These are phyloP conservation scores for Nicotiana tabacum DNA, from an alignment of 257 asterid genomes.

Conservation along the genomic window DNA sequence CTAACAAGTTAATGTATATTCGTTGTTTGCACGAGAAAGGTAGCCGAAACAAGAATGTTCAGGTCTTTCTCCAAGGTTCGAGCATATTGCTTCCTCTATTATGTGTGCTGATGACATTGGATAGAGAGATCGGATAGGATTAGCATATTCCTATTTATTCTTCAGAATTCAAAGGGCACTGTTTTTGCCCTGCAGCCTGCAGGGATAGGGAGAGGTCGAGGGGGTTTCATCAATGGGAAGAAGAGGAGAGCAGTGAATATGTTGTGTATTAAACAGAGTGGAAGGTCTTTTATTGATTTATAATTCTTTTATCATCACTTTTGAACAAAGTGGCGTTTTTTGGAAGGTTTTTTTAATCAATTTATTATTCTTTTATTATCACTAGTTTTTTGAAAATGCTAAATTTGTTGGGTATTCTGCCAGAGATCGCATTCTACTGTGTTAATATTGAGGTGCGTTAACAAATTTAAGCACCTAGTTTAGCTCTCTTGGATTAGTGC, in stretches of 20 bases:
- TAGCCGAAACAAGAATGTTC: not conserved
- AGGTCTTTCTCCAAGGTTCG: not conserved
- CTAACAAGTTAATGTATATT: conserved; percentile 35
- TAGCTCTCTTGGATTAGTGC: conserved; percentile 4
- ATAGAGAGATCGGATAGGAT: conserved; percentile 3
- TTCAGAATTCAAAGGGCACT: not conserved
- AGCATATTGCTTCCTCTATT: not conserved
- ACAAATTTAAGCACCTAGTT: conserved; percentile 3
- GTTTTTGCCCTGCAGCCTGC: conserved; percentile 7
- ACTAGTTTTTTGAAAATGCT: not conserved
- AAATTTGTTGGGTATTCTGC: not conserved
- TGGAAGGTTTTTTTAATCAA: not conserved
- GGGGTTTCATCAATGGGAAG: not conserved
- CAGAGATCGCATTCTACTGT: not conserved
- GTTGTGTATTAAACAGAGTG: not conserved
- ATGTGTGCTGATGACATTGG: not conserved
- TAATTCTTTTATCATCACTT: not conserved
- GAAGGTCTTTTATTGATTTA: not conserved
- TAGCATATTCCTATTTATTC: not conserved
- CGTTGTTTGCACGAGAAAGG: not conserved
- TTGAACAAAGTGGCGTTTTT: not conserved
- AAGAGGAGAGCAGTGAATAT: not conserved
- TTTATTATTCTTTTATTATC: not conserved
- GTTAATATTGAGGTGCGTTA: not conserved
- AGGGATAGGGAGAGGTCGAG: not conserved